phyloP scores from a whole-genome alignment of 2,329 filamentous ascomycete genomes.

The Colletotrichum tropicale region DNA sequence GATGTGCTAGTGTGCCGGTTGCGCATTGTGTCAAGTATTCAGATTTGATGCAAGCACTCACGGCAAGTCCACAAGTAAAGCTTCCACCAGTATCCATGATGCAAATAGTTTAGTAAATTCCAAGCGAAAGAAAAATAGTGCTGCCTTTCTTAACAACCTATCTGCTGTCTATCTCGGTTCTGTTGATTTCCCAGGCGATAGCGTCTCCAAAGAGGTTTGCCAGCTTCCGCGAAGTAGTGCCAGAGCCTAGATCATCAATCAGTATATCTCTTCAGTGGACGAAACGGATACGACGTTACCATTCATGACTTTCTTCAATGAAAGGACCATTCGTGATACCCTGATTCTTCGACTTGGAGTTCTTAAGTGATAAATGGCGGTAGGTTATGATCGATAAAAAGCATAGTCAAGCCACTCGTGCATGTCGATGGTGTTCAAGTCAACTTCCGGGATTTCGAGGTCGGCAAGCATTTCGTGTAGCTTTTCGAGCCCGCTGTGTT shows the following conservation, averaged over 20 bases:
- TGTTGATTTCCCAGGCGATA: not conserved
- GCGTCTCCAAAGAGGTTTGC: not conserved
- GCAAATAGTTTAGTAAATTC: not conserved
- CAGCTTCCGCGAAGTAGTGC: not conserved
- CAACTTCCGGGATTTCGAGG: slow-evolving; percentile 3
- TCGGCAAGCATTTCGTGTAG: slow-evolving; percentile 6
- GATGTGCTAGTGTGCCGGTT: not conserved
- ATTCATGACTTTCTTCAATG: not conserved
- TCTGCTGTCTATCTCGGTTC: not conserved
- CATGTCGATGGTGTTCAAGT: slow-evolving; percentile 13
- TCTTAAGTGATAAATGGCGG: not conserved
- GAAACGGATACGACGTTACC: not conserved
- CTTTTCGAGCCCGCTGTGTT: slow-evolving; percentile 9
- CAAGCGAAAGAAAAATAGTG: not conserved
- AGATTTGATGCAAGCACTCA: not conserved
- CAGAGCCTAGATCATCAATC: not conserved
- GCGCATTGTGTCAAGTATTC: not conserved
- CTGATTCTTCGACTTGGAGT: accelerated
- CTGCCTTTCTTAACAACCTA: not conserved
- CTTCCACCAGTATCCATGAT: no score
- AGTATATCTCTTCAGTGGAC: not conserved
- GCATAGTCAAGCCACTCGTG: slow-evolving; percentile 17
- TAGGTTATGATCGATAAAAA: not conserved
- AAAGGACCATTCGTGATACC: not conserved
- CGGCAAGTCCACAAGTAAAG: not conserved